Evolutionary conservation across 1,284 basidiomycete genomes (phyloP).

Genomic region (Trametes pubescens): DNA sequence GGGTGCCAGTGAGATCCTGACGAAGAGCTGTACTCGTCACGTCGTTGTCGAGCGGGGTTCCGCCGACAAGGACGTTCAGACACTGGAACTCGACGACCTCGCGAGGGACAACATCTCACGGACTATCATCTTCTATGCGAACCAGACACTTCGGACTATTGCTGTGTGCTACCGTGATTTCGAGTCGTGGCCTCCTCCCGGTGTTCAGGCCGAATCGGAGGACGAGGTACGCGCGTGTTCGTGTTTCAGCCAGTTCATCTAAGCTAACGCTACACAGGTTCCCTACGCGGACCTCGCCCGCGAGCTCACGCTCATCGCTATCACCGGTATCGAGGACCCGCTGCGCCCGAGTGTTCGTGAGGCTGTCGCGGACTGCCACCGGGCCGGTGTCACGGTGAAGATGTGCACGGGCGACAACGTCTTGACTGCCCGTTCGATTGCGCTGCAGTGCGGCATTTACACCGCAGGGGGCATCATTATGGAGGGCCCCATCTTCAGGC

Average conservation of each 20-base stretch:
- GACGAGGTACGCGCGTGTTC: constrained; percentile 55
- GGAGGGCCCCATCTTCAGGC: constrained; percentile 88
- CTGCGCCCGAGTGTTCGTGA: constrained; percentile 89
- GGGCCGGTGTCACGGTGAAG: constrained; percentile 95
- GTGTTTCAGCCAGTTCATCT: not conserved
- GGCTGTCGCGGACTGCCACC: constrained; percentile 87
- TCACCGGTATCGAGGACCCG: constrained; percentile 96
- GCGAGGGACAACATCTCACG: constrained; percentile 83
- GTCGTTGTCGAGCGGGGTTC: constrained; percentile 68
- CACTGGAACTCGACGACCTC: constrained; percentile 65
- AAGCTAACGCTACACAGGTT: constrained; percentile 50
- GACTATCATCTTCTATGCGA: constrained; percentile 97
- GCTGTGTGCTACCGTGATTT: constrained; percentile 95
- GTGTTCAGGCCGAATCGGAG: constrained; percentile 51
- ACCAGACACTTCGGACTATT: constrained; percentile 93
- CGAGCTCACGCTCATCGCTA: constrained; percentile 86
- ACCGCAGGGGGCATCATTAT: constrained; percentile 93
- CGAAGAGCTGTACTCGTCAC: constrained; percentile 76
- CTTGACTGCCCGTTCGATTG: constrained; percentile 93
- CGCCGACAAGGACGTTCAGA: constrained; percentile 56
- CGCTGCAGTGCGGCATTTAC: constrained; percentile 95
- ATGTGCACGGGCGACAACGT: constrained; percentile 99
- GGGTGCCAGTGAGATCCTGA: constrained; percentile 94
- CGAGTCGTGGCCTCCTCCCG: constrained; percentile 83
- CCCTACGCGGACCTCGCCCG: constrained; percentile 75